Evolutionary conservation across 2,329 filamentous ascomycete genomes (phyloP), one percentile per base, ranked within the genome.

Genomic region (Tolypocladium paradoxum): DNA sequence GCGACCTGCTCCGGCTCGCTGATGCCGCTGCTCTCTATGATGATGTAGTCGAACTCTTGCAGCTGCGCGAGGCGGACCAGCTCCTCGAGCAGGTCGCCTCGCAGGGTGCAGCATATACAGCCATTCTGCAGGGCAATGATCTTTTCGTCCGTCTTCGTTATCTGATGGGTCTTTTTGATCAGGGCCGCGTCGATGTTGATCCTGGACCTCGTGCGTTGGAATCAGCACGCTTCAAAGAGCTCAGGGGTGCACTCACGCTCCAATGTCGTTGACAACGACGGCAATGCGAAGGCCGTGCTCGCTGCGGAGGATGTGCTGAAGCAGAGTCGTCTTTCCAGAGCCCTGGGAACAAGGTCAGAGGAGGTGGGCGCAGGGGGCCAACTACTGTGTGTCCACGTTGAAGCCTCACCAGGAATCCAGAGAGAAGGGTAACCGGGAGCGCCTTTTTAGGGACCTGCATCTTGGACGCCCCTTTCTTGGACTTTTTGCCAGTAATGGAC

Each of bases 101-200:
- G 81, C 0, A 89, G 73, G 0, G 85, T 89, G 60, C 86, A 90
- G 71, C 85, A 90, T 60, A 90, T 90, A 58, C 86, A 89, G 11
- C 85, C 84, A 56, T 87, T 88, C 61, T 87, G 83, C 52, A 88
- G 74, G 11, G 83, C 78, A 18, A 87, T 80, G 34, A 87, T 73
- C 57, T 85, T 84, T 57, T 86, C 82, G 38, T 83, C 70, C 0
- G 78, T 79, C 57, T 79, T 76, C 2, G 77, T 78, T 36, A 85
- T 67, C 27, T 74, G 75, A 60, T 82, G 76, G 2, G 69, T 74
- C 53, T 79, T 71, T 18, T 77, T 76, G 46, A 86, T 79, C 0
- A 85, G 68, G 6, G 80, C 74, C 0, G 82, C 83, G 54, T 87
- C 83, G 58, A 87, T 79, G 58, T 87, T 87, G 50, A 86, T 70